Evolutionary conservation across 164 flowering plant genomes (phyloP).

Genomic region (Vitis vinifera): ASM3070453v1 NC_081814.1:12468501-12469000

Average conservation of each 20-base stretch:
- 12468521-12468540: constrained; percentile 47
- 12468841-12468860: constrained; percentile 57
- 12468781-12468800: constrained; percentile 54
- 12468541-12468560: constrained; percentile 15
- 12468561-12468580: constrained; percentile 1
- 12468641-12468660: constrained; percentile 59
- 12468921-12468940: constrained; percentile 96
- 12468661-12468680: constrained; percentile 57
- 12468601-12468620: background rate
- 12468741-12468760: constrained; percentile 72
- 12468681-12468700: constrained; percentile 75
- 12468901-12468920: constrained; percentile 84
- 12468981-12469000: constrained; percentile 96
- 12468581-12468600: too few relatives aligned
- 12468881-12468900: constrained; percentile 78
- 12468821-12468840: constrained; percentile 49
- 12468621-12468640: constrained; percentile 26
- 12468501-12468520: constrained; percentile 9
- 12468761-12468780: constrained; percentile 53
- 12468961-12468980: constrained; percentile 71
- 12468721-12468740: constrained; percentile 73
- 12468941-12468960: constrained; percentile 89
- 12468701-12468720: constrained; percentile 78
- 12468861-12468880: constrained; percentile 55
- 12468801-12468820: constrained; percentile 35